Conservation (phyloP, 176 grass and related monocot genomes). For the Zea mays region Zm-B73-REFERENCE-NAM-5.0 NC_050099.1:44351001-44351500, state of each 20-base stretch:
- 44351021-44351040: neutral
- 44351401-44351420: too few relatives aligned
- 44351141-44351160: slow-evolving; percentile 90
- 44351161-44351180: slow-evolving; percentile 85
- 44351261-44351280: too few relatives aligned
- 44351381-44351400: too few relatives aligned
- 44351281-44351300: too few relatives aligned
- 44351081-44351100: slow-evolving; percentile 37
- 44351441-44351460: too few relatives aligned
- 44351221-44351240: slow-evolving; percentile 78
- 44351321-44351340: too few relatives aligned
- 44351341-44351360: too few relatives aligned
- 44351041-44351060: neutral
- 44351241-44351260: neutral
- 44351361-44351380: too few relatives aligned
- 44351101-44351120: slow-evolving; percentile 86
- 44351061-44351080: neutral
- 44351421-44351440: too few relatives aligned
- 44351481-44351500: too few relatives aligned
- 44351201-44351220: slow-evolving; percentile 87
- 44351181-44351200: slow-evolving; percentile 88
- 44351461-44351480: too few relatives aligned
- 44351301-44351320: too few relatives aligned
- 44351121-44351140: slow-evolving; percentile 90
- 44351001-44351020: neutral